Conservation (phyloP, 768 basidiomycete species). For the Mycena crocata region DNA sequence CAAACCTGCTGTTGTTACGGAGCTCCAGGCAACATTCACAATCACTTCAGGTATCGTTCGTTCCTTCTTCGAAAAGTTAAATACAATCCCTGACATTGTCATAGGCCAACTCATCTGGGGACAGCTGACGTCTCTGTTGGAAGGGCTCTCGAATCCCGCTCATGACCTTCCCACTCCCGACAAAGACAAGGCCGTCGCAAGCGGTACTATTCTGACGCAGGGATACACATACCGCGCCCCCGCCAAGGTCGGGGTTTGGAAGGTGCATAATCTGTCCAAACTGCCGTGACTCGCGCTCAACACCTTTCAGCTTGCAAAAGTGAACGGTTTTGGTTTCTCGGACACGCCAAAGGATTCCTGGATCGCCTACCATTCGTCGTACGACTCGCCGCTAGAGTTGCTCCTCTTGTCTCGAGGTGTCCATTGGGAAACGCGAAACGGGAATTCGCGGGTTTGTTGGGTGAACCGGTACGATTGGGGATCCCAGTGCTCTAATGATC, state of each 20-base stretch:
- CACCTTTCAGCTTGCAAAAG: conserved; percentile 10
- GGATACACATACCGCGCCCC: conserved; percentile 23
- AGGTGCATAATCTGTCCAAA: not conserved
- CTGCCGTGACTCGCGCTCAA: not conserved
- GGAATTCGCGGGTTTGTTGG: conserved; percentile 16
- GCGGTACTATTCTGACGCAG: conserved; percentile 19
- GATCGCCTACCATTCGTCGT: conserved; percentile 31
- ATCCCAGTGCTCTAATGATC: not conserved
- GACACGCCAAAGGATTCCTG: conserved; percentile 14
- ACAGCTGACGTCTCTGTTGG: conserved; percentile 14
- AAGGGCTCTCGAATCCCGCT: conserved; percentile 4
- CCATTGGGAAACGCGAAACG: conserved; percentile 8
- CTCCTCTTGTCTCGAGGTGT: conserved; percentile 18
- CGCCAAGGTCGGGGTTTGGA: conserved; percentile 31
- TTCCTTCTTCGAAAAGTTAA: not conserved
- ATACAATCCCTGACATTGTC: not conserved
- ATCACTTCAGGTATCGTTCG: conserved; percentile 19
- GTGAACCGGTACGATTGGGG: conserved; percentile 34
- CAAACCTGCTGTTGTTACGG: conserved; percentile 1
- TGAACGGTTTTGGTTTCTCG: conserved; percentile 22
- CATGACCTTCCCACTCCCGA: conserved; percentile 19
- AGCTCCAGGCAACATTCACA: conserved; percentile 25
- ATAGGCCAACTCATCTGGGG: conserved; percentile 35
- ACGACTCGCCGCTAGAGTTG: conserved; percentile 20
- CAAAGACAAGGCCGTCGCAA: conserved; percentile 3